These are phyloP conservation scores for Colletotrichum navitas DNA, from an alignment of 2,329 filamentous ascomycete genomes.

Conservation along the genomic window DNA sequence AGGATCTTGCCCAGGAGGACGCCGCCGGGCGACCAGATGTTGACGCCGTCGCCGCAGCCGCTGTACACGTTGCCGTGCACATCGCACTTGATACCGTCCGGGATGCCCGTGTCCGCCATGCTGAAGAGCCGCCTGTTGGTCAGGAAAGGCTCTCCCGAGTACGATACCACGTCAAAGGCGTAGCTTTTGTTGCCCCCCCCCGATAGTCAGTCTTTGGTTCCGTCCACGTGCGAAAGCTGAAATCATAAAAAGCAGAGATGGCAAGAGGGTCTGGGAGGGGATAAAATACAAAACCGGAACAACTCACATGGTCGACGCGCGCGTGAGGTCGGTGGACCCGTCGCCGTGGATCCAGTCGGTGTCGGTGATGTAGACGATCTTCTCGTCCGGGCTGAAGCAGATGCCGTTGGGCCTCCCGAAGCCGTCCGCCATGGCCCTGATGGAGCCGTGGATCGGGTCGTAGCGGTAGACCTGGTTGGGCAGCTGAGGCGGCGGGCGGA, in stretches of 20 bases:
- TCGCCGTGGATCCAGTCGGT: slow-evolving; percentile 52
- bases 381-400: slow-evolving; percentile 59
- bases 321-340: slow-evolving; percentile 45
- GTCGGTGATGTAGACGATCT: slow-evolving; percentile 60
- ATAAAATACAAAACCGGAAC: too few species aligned
- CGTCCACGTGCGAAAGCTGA: too few species aligned
- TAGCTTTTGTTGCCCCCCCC: slow-evolving; percentile 47
- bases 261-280: not conserved
- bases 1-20: slow-evolving; percentile 60
- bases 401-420: slow-evolving; percentile 62
- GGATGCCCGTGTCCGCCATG: slow-evolving; percentile 60
- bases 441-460: slow-evolving; percentile 53
- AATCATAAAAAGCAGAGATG: not conserved
- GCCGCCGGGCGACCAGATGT: slow-evolving; percentile 61
- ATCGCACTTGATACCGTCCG: slow-evolving; percentile 63
- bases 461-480: slow-evolving; percentile 64
- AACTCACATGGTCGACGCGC: slow-evolving; percentile 39
- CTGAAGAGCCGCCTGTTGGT: slow-evolving; percentile 64
- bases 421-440: slow-evolving; percentile 61
- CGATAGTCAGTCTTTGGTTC: slow-evolving; percentile 19
- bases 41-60: slow-evolving; percentile 62
- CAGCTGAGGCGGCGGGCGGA: slow-evolving; percentile 58
- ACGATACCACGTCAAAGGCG: slow-evolving; percentile 50
- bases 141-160: slow-evolving; percentile 50
- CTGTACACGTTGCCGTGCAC: slow-evolving; percentile 62